Base-by-base conservation (phyloP, 2,329 filamentous ascomycete species). In the Aspergillus floridensis region DNA sequence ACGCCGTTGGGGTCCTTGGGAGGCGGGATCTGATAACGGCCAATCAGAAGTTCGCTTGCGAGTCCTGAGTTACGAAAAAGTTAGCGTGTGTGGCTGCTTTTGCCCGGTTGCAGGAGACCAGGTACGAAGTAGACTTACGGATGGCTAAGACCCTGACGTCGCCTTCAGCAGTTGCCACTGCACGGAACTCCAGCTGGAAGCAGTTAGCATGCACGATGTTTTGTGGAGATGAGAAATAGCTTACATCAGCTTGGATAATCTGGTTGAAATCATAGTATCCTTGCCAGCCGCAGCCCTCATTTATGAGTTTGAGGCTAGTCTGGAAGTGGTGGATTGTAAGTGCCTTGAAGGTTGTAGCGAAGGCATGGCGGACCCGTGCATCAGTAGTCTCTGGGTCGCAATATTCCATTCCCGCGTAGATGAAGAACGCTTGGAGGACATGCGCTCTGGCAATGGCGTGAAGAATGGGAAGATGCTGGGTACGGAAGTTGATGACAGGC, bases 341-440 rank as follows among this genome's bases (percentile, higher is more conserved):
- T 12, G 63, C 60, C 53, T 66, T 66, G 41, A 60, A 62, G 3
- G 44, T 44, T 4, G 53, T 61, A 1, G 59, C 63, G 1, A 63
- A 41, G 3, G 58, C 56, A 56, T 67, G 64, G 1, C 63, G 59
- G 10, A 63, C 52, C 4, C 64, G 51, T 2, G 63, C 54, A 38
- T 65, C 57, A 4, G 58, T 44, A 16, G 6, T 14, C 1, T 24
- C 54, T 6, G 22, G 26, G 14, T 65, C 70, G 12, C 62, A 81
- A n/a, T 56, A 73, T 1, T 77, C 74, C 0, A 77, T 77, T 0
- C 72, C 70, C 7, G 61, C 35, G 4, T 50, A 24, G 16, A 59
- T 22, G 1, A 57, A 5, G 47, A 61, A 62, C 1, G 59, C 38
- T 24, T 63, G 35, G 3, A 65, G 53, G 6, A 63, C 58, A 31